phyloP scores from a whole-genome alignment of 768 basidiomycete genomes.

The Aureoboletus auriporus region DNA sequence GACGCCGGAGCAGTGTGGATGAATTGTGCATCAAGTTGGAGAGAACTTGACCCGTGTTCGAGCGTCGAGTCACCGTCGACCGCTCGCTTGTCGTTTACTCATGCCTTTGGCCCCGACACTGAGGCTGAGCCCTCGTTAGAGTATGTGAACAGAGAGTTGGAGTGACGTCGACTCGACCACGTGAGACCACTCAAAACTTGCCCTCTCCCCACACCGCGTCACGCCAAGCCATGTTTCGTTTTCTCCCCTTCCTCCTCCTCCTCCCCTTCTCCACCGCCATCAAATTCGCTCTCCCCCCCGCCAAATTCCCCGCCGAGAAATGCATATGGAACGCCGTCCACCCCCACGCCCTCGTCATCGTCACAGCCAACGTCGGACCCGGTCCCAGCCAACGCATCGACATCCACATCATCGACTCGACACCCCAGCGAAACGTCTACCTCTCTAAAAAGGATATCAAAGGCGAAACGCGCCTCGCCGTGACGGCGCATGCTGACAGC shows the following conservation, averaged over 20 bases:
- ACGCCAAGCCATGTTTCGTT: slow-evolving; percentile 3
- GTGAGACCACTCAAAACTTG: no score
- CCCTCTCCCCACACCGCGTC: neutral
- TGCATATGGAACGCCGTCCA: slow-evolving; percentile 97
- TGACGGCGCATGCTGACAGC: slow-evolving; percentile 90
- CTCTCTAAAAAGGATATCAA: slow-evolving; percentile 84
- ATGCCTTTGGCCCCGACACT: no score
- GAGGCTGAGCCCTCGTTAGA: no score
- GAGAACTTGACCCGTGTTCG: no score
- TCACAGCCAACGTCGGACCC: slow-evolving; percentile 87
- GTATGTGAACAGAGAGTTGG: no score
- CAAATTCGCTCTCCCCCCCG: slow-evolving; percentile 78
- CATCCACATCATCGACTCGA: slow-evolving; percentile 91
- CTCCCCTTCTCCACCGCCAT: slow-evolving; percentile 49
- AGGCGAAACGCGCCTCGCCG: slow-evolving; percentile 87
- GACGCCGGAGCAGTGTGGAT: no score
- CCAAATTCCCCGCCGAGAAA: slow-evolving; percentile 69
- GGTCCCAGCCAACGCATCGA: slow-evolving; percentile 80
- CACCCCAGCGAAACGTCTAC: slow-evolving; percentile 81
- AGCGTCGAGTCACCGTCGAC: no score
- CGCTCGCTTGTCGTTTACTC: no score
- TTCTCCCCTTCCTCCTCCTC: slow-evolving; percentile 19
- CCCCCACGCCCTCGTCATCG: slow-evolving; percentile 84
- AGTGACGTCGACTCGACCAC: no score
- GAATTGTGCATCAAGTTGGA: no score